Percentiles rank a stretch among this genome's conserved stretches.
Conservation (phyloP, 306 rosid genomes). For the Rosa persica region DNA sequence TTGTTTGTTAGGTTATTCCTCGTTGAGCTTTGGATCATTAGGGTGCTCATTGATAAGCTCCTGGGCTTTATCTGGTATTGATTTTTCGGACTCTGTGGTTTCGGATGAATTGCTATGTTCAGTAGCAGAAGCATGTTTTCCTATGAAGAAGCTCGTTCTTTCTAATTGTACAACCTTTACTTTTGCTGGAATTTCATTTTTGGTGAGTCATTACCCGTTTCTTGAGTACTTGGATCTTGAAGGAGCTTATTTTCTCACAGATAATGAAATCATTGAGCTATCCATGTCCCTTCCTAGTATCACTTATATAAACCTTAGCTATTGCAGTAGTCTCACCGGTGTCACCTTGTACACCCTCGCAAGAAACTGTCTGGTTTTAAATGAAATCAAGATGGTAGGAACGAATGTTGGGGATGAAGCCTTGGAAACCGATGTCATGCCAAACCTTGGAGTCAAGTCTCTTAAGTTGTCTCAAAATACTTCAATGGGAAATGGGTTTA, state of each 20-base stretch:
- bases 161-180: constrained; percentile 29
- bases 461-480: constrained; percentile 39
- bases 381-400: constrained; percentile 45
- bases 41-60: constrained; percentile 24
- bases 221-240: constrained; percentile 55
- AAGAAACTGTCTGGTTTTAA: constrained; percentile 45
- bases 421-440: constrained; percentile 10
- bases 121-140: constrained; percentile 48
- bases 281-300: constrained; percentile 40
- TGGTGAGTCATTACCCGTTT: constrained; percentile 39
- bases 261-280: constrained; percentile 36
- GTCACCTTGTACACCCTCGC: constrained; percentile 43
- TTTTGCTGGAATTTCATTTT: constrained; percentile 35
- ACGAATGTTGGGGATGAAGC: constrained; percentile 26
- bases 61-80: constrained; percentile 39
- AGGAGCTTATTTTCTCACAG: constrained; percentile 33
- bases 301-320: constrained; percentile 45
- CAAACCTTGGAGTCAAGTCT: constrained; percentile 37
- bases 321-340: constrained; percentile 36
- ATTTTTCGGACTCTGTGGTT: constrained; percentile 31
- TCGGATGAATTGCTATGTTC: constrained; percentile 49
- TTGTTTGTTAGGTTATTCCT: not conserved
- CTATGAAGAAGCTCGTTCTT: constrained; percentile 55
- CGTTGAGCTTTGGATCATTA: not conserved
- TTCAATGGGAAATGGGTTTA: constrained; percentile 19